A percentile compares a stretch with the other conserved stretches of the same genome.
phyloP scores from a whole-genome alignment of 352 stramenopile species.

The Phytophthora vignae region DNA sequence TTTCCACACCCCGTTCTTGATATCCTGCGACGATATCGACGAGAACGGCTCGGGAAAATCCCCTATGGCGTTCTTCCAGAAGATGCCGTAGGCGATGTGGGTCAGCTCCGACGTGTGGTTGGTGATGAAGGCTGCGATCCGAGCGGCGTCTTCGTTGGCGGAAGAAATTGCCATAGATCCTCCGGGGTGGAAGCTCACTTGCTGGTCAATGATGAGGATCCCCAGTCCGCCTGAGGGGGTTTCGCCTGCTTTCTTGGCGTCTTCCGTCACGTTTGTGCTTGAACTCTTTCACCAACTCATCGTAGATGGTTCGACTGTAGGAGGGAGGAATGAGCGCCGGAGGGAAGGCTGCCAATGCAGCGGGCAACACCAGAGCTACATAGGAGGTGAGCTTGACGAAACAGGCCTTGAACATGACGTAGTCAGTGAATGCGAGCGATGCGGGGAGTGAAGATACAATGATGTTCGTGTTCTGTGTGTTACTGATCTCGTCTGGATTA shows the following conservation, averaged over 20 bases:
- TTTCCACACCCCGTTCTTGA: conserved; percentile 58
- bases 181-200: conserved; percentile 95
- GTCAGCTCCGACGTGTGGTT: conserved; percentile 36
- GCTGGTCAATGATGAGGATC: conserved; percentile 94
- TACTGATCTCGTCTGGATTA: background rate
- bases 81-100: conserved; percentile 93
- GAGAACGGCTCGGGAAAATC: conserved; percentile 91
- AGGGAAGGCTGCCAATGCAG: conserved; percentile 4
- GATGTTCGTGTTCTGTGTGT: background rate
- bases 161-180: conserved; percentile 92
- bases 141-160: conserved; percentile 84
- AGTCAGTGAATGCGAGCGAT: background rate
- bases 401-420: too few relatives aligned
- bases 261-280: conserved; percentile 29
- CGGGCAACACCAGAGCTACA: conserved; percentile 7
- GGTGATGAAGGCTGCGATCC: conserved; percentile 57
- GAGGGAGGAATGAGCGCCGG: background rate
- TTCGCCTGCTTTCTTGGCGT: conserved; percentile 4
- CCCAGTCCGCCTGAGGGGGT: conserved; percentile 15
- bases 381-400: background rate
- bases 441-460: background rate
- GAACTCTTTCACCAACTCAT: background rate
- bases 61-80: conserved; percentile 78
- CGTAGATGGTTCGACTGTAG: background rate
- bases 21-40: conserved; percentile 83